Evolutionary conservation across 73 alveolate species (phyloP).

Genomic region (Symbiodinium natans): DNA sequence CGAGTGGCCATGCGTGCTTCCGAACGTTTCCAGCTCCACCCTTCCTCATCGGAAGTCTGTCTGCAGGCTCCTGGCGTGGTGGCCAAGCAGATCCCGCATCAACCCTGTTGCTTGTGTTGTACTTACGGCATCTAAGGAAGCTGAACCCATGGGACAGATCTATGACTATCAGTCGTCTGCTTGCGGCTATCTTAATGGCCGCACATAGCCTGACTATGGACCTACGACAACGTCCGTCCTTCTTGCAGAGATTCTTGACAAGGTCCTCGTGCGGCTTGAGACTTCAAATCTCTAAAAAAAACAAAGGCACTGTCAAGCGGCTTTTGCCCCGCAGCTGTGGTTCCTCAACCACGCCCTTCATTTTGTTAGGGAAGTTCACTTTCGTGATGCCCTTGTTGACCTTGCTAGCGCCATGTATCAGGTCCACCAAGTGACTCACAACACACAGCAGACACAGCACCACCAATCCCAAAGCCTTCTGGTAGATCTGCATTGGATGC

Average conservation of each 20-base stretch:
- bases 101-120: too few relatives aligned
- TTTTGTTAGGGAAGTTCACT: slow-evolving; percentile 71
- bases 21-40: slow-evolving; percentile 48
- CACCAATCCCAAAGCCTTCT: background rate
- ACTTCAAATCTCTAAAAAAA: background rate
- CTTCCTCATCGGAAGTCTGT: slow-evolving; percentile 60
- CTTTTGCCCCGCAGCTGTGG: background rate
- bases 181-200: too few relatives aligned
- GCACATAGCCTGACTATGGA: too few relatives aligned
- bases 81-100: too few relatives aligned
- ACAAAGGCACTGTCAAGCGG: background rate
- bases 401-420: slow-evolving; percentile 3
- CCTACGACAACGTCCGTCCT: too few relatives aligned
- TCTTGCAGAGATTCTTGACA: slow-evolving; percentile 59
- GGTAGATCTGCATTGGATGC: slow-evolving; percentile 90
- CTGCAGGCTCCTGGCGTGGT: slow-evolving; percentile 64
- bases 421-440: background rate
- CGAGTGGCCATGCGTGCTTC: slow-evolving; percentile 22
- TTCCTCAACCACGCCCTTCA: slow-evolving; percentile 65
- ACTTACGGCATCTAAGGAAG: too few relatives aligned
- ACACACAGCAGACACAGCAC: background rate
- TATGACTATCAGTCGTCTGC: too few relatives aligned
- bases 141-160: too few relatives aligned
- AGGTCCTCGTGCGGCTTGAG: slow-evolving; percentile 14
- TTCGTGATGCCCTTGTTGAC: slow-evolving; percentile 89